Conservation (phyloP, 164 flowering plant genomes). For the Hamamelis virginiana region DNA sequence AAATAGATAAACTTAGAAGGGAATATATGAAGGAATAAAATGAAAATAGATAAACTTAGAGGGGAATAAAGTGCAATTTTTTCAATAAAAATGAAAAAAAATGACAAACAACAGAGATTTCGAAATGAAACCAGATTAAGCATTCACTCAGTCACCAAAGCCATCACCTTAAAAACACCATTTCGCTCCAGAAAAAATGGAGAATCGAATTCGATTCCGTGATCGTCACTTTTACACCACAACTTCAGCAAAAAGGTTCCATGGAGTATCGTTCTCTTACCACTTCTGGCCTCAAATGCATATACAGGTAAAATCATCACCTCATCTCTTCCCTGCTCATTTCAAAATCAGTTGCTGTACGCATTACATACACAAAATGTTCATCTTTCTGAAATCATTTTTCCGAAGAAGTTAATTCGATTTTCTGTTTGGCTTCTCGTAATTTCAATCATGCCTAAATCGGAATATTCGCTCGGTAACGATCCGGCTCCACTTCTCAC, state of each 20-base stretch:
- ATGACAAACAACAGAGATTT: too few relatives aligned
- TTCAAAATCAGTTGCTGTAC: not conserved
- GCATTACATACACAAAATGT: not conserved
- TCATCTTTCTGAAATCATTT: not conserved
- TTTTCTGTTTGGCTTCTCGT: not conserved
- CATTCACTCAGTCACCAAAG: too few relatives aligned
- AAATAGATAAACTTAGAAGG: too few relatives aligned
- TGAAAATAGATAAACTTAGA: too few relatives aligned
- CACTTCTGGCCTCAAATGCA: not conserved
- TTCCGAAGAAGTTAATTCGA: not conserved
- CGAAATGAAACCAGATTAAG: too few relatives aligned
- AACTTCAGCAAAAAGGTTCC: slow-evolving; percentile 11
- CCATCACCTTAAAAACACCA: too few relatives aligned
- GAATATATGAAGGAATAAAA: too few relatives aligned
- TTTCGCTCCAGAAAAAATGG: not conserved
- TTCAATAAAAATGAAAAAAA: too few relatives aligned
- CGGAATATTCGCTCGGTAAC: slow-evolving; percentile 33
- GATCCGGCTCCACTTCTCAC: slow-evolving; percentile 21
- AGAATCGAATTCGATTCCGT: slow-evolving; percentile 35
- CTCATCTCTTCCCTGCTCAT: not conserved
- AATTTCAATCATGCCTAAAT: slow-evolving; percentile 13
- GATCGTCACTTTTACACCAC: slow-evolving; percentile 13
- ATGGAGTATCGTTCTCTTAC: slow-evolving; percentile 3
- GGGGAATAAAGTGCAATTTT: too few relatives aligned
- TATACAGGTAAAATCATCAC: slow-evolving; percentile 5